Base-by-base conservation (phyloP, 768 basidiomycete species). In the Lactifluus echinatus region DNA sequence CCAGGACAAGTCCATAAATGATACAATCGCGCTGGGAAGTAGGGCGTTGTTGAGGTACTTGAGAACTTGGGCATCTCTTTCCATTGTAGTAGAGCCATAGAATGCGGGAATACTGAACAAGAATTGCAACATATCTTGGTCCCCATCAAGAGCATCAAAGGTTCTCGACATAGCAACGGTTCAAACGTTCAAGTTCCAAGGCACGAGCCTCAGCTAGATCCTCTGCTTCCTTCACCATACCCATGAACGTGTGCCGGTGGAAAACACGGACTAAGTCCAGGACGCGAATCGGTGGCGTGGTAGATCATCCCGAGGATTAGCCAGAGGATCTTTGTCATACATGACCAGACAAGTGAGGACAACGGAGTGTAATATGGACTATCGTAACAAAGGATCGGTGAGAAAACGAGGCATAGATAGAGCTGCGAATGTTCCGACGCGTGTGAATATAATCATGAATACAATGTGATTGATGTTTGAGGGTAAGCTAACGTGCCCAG, bases 111-210 rank as follows among this genome's bases (percentile, higher is more conserved):
- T 21, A n/a, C 50, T 51, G 2, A 37, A 37, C n/a, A 57, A 15
- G 31, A 57, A 57, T 14, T 47, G 28, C 31, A 47, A 44, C 50
- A 57, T 17, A 3, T 57, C 45, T 31, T 57, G 44, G 17, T 57
- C 56, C 10, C 45, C 28, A 24, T 8, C 31, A 36, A 53, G 24
- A 26, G 37, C 39, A 17, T 21, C 19, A 31, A 57, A 45, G 23
- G 43, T 10, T n/a, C 43, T 40, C 0, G 50, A 57, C 5, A 57
- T 15, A 8, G 34, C 47, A 8, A 19, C 23, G 12, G 26, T 8
- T 17, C n/a, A n/a, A n/a, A n/a, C n/a, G n/a, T n/a, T 58, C 57
- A 8, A 58, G 57, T 19, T 15, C 10, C 21, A 31, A 17, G 3
- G 31, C 21, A 29, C 24, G 19, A 24, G 31, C 14, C 34, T 54